A percentile compares a stretch with the other conserved stretches of the same genome.
Conservation (phyloP, 164 flowering plant genomes). For the Piper betle region DNA sequence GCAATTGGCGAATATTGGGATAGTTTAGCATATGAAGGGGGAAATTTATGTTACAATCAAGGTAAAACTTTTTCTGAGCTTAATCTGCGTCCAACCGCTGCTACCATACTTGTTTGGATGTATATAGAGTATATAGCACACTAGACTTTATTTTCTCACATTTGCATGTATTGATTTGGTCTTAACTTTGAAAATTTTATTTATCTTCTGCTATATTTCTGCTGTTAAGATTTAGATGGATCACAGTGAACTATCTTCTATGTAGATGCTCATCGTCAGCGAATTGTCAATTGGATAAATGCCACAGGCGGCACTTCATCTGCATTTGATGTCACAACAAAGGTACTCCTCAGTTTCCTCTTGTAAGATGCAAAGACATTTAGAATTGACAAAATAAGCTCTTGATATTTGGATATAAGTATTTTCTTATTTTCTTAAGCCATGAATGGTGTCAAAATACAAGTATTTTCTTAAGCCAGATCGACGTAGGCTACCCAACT, state of each 20-base stretch:
- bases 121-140: background rate
- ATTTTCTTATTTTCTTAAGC: too few species aligned
- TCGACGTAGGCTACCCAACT: too few species aligned
- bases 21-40: constrained; percentile 45
- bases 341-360: constrained; percentile 19
- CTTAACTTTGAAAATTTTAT: background rate
- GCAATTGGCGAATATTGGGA: constrained; percentile 69
- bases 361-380: background rate
- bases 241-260: constrained; percentile 1
- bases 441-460: too few species aligned
- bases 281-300: constrained; percentile 52
- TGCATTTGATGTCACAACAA: constrained; percentile 61
- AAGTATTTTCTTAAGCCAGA: too few species aligned
- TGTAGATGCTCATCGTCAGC: constrained; percentile 48
- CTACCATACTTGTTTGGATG: background rate
- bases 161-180: background rate
- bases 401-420: too few species aligned
- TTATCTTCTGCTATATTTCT: background rate
- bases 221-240: background rate
- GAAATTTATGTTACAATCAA: constrained; percentile 50
- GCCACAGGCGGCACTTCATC: constrained; percentile 52
- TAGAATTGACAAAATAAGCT: too few species aligned
- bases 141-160: background rate
- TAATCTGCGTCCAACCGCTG: too few species aligned
- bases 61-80: constrained; percentile 13